Base-by-base conservation (phyloP, 2,329 filamentous ascomycete species). In the Fusarium sp. region DNA sequence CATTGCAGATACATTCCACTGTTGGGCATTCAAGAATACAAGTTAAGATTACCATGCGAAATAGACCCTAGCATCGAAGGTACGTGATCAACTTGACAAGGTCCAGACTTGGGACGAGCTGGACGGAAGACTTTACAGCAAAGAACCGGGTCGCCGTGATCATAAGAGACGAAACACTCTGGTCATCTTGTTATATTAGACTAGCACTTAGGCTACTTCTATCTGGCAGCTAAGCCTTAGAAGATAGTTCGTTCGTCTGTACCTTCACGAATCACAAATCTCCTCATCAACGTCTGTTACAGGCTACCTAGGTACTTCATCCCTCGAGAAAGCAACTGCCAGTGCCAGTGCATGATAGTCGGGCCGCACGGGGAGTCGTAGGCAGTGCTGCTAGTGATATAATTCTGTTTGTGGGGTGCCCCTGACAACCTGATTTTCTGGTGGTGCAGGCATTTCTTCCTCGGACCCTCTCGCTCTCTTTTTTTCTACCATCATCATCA, bases 401-500 rank as follows among this genome's bases (percentile, higher is more conserved):
- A 20, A 18, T 44, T 45, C 32, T 15, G 18, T 62, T 61, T 45
- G 34, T 43, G 15, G 22, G 52, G 47, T 67, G 55, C 44, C 44
- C 27, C n/a, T 30, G 40, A 48, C 24, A 62, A 60, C 55, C 27
- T 49, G 38, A 9, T 27, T 53, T 18, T 66, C 18, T 47, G 16
- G 29, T 49, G 43, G 55, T 54, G 49, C 24, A 24, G 24, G 24
- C 24, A 53, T 66, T 47, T 61, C 29, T 40, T n/a, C 8, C 62
- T 34, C 45, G 27, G n/a, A 29, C 45, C 30, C 34, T 44, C 24
- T 25, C 45, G 32, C 54, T 29, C 38, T 32, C 32, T 55, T 22
- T 24, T 38, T 55, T 49, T 55, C 43, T 32, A 16, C 38, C 32
- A n/a, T 38, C 34, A 38, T 16, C 47, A 40, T 38, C 62, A 66